Base-by-base conservation (phyloP, 2,329 filamentous ascomycete species). In the Aspergillus fischeri region DNA sequence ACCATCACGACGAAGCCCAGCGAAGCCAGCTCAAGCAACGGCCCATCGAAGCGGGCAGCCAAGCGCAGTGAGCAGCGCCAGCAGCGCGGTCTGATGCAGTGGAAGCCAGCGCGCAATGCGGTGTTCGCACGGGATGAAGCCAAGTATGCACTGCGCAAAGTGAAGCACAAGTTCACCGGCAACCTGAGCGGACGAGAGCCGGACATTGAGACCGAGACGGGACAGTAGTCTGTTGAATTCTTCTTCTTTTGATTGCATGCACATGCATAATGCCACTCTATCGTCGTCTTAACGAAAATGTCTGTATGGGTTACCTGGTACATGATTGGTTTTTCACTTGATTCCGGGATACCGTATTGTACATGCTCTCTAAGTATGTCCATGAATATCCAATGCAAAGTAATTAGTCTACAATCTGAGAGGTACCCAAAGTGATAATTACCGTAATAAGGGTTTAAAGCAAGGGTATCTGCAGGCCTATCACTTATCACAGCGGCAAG, bases 11-110 rank as follows among this genome's bases (percentile, higher is more conserved):
- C 28, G 28, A 9, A 20, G 28, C 32, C 29, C 53, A 45, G 53
- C 45, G 42, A 42, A 32, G 49, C 56, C 11, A 53, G 21, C 14
- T 57, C 52, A 42, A 52, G 65, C 52, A 53, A 49, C 21, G 60
- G 50, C 6, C 51, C 62, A 11, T 69, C 68, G 3, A 72, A 76
- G 35, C 73, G 68, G 58, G 71, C 71, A 10, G 75, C 75, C 52
- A 73, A 72, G 58, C 73, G 75, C 49, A 76, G 72, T 35, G 81
- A 97, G 70, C 88, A 92, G 71, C 84, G 92, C 0, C 91, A 92
- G 76, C 92, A 97, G 65, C 83, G 92, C 10, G 93, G 93, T 0
- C 68, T 96, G 70, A 96, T 97, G 91, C 93, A 97, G 73, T 97
- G 92, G 92, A 90, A 87, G 68, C 92, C 93, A 0, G 89, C 92